phyloP scores from a whole-genome alignment of 2,329 filamentous ascomycete species.

The Emmonsiellopsis sp. region DNA sequence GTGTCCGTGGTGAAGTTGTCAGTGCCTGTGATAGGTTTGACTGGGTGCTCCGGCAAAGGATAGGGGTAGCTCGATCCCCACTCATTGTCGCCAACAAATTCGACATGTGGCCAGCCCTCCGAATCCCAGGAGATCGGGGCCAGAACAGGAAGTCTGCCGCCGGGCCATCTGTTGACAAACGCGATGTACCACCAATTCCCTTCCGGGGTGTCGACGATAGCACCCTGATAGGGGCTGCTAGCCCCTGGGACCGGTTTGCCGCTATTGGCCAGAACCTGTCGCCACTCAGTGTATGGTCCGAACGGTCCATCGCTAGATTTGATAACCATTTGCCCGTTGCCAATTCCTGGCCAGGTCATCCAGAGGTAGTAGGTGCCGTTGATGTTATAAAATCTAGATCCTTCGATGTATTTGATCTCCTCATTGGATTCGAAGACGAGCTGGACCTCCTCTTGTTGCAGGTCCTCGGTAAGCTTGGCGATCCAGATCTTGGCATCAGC shows the following conservation, averaged over 20 bases:
- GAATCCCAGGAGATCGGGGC: conserved; percentile 46
- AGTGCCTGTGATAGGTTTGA: conserved; percentile 24
- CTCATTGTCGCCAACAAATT: conserved; percentile 33
- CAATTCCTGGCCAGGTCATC: conserved; percentile 33
- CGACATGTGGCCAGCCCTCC: conserved; percentile 45
- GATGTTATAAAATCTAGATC: conserved; percentile 49
- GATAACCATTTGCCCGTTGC: conserved; percentile 40
- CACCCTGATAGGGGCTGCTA: conserved; percentile 47
- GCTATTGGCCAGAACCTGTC: conserved; percentile 37
- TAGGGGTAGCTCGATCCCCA: conserved; percentile 41
- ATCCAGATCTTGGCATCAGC: conserved; percentile 35
- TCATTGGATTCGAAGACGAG: too few relatives aligned
- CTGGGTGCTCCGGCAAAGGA: conserved; percentile 10
- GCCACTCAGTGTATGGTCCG: conserved; percentile 42
- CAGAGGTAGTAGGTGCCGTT: conserved; percentile 50
- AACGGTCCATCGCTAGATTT: conserved; percentile 40
- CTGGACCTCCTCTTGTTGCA: too few relatives aligned
- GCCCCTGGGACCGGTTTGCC: conserved; percentile 36
- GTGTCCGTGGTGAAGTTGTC: conserved; percentile 39
- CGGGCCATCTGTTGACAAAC: conserved; percentile 48
- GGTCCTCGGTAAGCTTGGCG: conserved; percentile 45
- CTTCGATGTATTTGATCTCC: conserved; percentile 29
- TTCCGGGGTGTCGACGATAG: conserved; percentile 43
- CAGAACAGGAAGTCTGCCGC: conserved; percentile 48
- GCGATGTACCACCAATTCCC: conserved; percentile 53